Evolutionary conservation across 2,329 filamentous ascomycete genomes (phyloP).

Genomic region (Pseudofabraea citricarpa): DNA sequence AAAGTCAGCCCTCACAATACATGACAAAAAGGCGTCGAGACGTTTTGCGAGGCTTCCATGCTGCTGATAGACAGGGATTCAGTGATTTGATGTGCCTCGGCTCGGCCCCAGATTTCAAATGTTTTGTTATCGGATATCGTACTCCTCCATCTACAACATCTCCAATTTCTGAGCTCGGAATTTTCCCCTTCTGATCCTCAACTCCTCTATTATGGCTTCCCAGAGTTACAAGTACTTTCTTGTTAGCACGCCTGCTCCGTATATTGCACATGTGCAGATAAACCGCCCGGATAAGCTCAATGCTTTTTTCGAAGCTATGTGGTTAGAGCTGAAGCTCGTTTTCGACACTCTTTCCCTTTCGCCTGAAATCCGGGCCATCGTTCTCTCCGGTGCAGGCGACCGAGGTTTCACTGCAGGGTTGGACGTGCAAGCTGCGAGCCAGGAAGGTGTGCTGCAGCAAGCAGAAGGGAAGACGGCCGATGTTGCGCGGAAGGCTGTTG

Average conservation of each 20-base stretch:
- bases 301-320: constrained; percentile 80
- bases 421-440: constrained; percentile 68
- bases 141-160: no score
- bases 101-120: neutral
- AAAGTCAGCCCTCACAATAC: no score
- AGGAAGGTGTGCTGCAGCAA: constrained; percentile 40
- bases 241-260: constrained; percentile 64
- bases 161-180: no score
- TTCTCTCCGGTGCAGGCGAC: constrained; percentile 77
- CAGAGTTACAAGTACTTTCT: constrained; percentile 34
- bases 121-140: constrained; percentile 63
- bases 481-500: constrained; percentile 57
- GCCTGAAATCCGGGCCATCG: constrained; percentile 66
- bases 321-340: constrained; percentile 71
- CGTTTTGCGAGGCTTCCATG: no score
- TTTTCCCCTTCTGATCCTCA: no score
- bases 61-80: no score
- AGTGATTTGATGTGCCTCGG: no score
- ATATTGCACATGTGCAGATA: constrained; percentile 88
- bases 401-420: constrained; percentile 82
- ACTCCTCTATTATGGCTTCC: neutral
- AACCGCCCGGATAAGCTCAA: constrained; percentile 85
- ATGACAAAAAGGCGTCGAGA: no score
- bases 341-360: constrained; percentile 71
- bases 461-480: constrained; percentile 43